Base-by-base conservation (phyloP, 1,139 yeast species). In the Zhuliangozyma parablackwelliae region DNA sequence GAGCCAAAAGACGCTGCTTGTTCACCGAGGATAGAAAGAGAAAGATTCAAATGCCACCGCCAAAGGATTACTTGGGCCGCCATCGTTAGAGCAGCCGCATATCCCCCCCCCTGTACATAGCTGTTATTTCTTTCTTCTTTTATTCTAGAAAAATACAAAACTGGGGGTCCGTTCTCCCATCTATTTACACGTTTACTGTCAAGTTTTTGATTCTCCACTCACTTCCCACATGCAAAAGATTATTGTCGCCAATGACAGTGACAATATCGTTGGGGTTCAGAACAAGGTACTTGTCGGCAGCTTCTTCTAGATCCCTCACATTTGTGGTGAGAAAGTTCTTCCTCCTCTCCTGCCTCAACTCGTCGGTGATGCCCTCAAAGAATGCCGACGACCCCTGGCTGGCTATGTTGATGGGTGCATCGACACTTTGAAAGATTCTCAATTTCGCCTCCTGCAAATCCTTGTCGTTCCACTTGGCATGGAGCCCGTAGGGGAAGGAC, bases 401-500 rank as follows among this genome's bases (percentile, higher is more conserved):
- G 34, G 87, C 75, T 16, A 89, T 82, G 53, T 90, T 83, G 33
- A 78, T 71, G 9, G 98, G 98, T 1, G 97, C 89, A 63, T 92
- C 98, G 10, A 94, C 68, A 39, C 84, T 77, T 61, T 92, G 98
- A 77, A 92, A 92, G 30, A 92, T 78, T 9, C 95, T 78, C 48
- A 92, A 66, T 57, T 90, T 89, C 29, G 97, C 96, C 51, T 89
- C 96, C 47, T 86, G 87, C 33, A 92, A 64, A 47, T 88, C 96
- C 21, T 72, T 64, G 0, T 68, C 71, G 7, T 73, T 69, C 73
- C 75, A 70, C 28, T 48, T 47, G 66, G 80, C 66, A 30, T 67
- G 63, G 13, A 72, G 48, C 1, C 87, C 86, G 59, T 76, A 73
- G 7, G 58, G 51, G 7, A 80, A 81, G 3, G 88, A 72, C n/a